Evolutionary conservation across 2,329 filamentous ascomycete genomes (phyloP).

Genomic region (Microcera coccophila): DNA sequence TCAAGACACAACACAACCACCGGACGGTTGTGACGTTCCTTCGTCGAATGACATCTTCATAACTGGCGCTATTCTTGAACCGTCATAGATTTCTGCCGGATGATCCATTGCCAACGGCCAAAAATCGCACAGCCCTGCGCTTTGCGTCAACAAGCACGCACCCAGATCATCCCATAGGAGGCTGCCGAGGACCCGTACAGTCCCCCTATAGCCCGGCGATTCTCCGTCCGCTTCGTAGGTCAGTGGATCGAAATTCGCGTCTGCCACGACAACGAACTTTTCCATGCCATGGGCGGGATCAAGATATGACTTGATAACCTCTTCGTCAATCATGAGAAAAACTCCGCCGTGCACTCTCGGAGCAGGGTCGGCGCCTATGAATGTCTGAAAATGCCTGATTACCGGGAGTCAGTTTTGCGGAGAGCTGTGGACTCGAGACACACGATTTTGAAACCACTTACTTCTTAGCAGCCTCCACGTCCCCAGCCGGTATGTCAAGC

Average conservation of each 20-base stretch:
- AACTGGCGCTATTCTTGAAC: no score
- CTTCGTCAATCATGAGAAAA: slow-evolving; percentile 23
- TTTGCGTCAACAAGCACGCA: no score
- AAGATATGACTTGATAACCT: slow-evolving; percentile 25
- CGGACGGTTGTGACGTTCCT: no score
- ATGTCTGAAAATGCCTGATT: slow-evolving; percentile 8
- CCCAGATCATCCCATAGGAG: slow-evolving; percentile 24
- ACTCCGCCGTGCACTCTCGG: slow-evolving; percentile 1
- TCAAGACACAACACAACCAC: no score
- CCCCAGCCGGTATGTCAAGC: slow-evolving; percentile 10
- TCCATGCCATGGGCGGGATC: slow-evolving; percentile 1
- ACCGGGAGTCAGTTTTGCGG: slow-evolving; percentile 1
- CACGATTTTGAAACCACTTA: slow-evolving; percentile 5
- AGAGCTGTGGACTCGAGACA: not conserved
- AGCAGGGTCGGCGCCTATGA: not conserved
- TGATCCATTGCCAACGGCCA: no score
- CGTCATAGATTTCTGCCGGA: no score
- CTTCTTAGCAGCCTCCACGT: slow-evolving; percentile 21
- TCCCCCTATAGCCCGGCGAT: slow-evolving; percentile 19
- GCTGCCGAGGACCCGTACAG: slow-evolving; percentile 19
- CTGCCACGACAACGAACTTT: slow-evolving; percentile 20
- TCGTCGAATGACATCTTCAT: no score
- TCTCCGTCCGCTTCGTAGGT: not conserved
- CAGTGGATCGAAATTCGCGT: slow-evolving; percentile 1
- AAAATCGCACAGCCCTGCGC: no score